Evolutionary conservation across 169 alveolate genomes (phyloP).

Genomic region (Toxoplasma gondii): DNA sequence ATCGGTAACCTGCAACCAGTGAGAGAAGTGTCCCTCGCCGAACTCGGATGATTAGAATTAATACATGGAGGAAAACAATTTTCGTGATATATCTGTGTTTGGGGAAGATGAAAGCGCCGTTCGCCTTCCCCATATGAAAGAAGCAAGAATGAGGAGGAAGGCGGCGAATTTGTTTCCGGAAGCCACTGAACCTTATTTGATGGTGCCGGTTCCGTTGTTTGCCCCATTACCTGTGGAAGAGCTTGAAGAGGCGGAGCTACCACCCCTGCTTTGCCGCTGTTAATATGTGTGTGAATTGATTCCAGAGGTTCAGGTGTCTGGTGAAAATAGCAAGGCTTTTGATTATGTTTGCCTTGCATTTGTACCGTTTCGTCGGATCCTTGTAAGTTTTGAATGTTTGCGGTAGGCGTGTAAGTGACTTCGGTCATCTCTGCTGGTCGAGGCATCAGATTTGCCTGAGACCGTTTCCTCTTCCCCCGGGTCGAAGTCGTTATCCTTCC

Average conservation of each 20-base stretch:
- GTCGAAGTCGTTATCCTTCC: not conserved
- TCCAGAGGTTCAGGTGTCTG: not conserved
- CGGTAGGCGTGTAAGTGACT: not conserved
- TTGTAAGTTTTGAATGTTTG: not conserved
- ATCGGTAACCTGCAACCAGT: not conserved
- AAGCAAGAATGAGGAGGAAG: not conserved
- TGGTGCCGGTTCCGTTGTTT: not conserved
- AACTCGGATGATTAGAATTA: not conserved
- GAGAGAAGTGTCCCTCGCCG: not conserved
- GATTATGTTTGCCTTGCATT: not conserved
- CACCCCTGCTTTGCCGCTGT: not conserved
- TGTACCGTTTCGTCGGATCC: not conserved
- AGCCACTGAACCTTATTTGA: not conserved
- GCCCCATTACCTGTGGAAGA: not conserved
- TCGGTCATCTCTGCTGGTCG: not conserved
- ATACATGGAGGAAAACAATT: not conserved
- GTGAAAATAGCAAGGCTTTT: not conserved
- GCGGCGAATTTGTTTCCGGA: not conserved
- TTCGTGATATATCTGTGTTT: not conserved
- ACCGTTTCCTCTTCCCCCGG: not conserved
- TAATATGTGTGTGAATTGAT: not conserved
- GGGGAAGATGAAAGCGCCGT: not conserved
- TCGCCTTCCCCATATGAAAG: not conserved
- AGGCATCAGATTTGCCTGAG: not conserved
- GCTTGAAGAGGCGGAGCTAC: not conserved